Evolutionary conservation across 768 basidiomycete genomes (phyloP).

Genomic region (Cystobasidium tubakii): DNA sequence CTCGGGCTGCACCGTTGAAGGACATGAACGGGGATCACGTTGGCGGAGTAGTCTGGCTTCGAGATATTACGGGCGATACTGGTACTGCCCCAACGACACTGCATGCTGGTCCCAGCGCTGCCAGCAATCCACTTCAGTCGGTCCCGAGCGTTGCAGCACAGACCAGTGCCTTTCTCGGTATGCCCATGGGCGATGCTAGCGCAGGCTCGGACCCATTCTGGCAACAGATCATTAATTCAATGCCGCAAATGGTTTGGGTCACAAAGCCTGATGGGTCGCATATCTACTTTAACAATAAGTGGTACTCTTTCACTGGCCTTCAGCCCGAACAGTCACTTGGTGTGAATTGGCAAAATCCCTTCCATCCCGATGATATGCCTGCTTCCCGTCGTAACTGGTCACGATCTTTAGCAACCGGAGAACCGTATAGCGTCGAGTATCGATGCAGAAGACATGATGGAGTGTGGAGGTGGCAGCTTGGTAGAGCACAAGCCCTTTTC

Average conservation of each 20-base stretch:
- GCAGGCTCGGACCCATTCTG: conserved; percentile 17
- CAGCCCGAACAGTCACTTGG: conserved; percentile 40
- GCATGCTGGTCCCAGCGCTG: neutral
- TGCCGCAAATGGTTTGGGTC: conserved; percentile 43
- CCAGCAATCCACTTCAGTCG: neutral
- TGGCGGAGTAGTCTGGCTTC: conserved; percentile 39
- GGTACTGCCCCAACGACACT: neutral
- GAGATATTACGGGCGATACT: conserved; percentile 31
- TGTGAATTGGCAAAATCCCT: conserved; percentile 41
- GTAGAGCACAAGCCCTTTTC: conserved; percentile 36
- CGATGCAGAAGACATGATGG: conserved; percentile 41
- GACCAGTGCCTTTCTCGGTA: conserved; percentile 3
- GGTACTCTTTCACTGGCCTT: conserved; percentile 42
- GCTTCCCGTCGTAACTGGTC: conserved; percentile 31
- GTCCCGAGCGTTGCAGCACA: neutral
- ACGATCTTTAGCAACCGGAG: conserved; percentile 40
- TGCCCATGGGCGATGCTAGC: neutral
- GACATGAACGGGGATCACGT: conserved; percentile 37
- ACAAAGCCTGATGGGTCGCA: conserved; percentile 39
- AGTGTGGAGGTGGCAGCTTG: conserved; percentile 41
- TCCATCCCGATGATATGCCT: conserved; percentile 43
- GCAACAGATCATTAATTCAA: conserved; percentile 38
- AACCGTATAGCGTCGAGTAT: conserved; percentile 41
- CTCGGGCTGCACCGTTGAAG: conserved; percentile 35
- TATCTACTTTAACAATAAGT: conserved; percentile 39